Conservation (phyloP, 2,329 filamentous ascomycete genomes). For the Pseudocercospora fijiensis region DNA sequence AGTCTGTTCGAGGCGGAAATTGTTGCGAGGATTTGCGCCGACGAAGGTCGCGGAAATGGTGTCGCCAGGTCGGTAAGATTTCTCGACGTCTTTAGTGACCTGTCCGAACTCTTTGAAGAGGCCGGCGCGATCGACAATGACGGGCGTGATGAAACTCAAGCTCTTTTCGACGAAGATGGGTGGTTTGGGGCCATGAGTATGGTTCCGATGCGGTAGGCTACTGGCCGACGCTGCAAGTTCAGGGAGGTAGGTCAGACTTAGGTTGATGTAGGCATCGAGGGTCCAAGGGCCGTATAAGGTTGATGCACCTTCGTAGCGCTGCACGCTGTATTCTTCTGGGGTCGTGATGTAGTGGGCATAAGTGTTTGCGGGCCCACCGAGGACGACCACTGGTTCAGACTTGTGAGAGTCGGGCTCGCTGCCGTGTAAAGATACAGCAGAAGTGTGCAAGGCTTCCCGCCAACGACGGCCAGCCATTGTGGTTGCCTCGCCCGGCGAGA, state of each 20-base stretch:
- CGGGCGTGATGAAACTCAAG: conserved; percentile 75
- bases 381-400: conserved; percentile 66
- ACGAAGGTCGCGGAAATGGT: conserved; percentile 69
- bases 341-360: conserved; percentile 84
- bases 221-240: conserved; percentile 55
- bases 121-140: conserved; percentile 70
- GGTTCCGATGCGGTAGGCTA: conserved; percentile 37
- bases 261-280: conserved; percentile 81
- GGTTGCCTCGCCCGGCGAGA: conserved; percentile 82
- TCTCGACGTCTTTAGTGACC: conserved; percentile 57
- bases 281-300: conserved; percentile 84
- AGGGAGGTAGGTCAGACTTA: conserved; percentile 70
- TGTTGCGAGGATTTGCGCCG: conserved; percentile 86
- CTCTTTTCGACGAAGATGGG: conserved; percentile 77
- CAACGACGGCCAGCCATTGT: conserved; percentile 91
- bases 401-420: conserved; percentile 46
- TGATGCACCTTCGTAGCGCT: conserved; percentile 92
- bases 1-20: conserved; percentile 74
- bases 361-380: conserved; percentile 85
- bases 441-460: conserved; percentile 68
- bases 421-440: conserved; percentile 36
- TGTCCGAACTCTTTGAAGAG: conserved; percentile 69
- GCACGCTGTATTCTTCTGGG: conserved; percentile 75
- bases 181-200: conserved; percentile 59
- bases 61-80: conserved; percentile 55